phyloP scores from a whole-genome alignment of 164 flowering plant genomes.

The Liriodendron chinense region DNA sequence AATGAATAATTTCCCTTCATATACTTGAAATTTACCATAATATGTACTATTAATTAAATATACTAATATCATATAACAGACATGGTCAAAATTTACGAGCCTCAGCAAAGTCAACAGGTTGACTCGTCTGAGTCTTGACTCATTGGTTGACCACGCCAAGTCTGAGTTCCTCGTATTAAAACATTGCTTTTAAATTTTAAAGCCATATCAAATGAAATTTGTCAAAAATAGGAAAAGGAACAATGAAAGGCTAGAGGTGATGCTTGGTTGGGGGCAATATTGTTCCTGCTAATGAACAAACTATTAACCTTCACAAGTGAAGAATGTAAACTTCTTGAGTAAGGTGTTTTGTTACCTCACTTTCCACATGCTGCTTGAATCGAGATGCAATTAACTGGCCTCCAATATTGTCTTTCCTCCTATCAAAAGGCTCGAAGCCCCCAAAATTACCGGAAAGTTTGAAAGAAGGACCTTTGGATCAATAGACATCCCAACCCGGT shows the following conservation, averaged over 20 bases:
- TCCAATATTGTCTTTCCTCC: conserved; percentile 86
- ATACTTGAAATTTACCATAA: no score
- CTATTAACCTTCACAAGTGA: not conserved
- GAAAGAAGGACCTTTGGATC: conserved; percentile 94
- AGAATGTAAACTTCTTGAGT: not conserved
- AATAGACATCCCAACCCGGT: conserved; percentile 99
- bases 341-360: conserved; percentile 60
- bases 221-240: not conserved
- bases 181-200: no score
- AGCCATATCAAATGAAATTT: no score
- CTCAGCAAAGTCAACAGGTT: no score
- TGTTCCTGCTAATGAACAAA: not conserved
- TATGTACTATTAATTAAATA: no score
- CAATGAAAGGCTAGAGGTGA: not conserved
- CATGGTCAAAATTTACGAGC: no score
- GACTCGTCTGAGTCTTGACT: no score
- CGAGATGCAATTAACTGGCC: conserved; percentile 97
- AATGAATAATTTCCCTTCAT: no score
- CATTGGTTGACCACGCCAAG: no score
- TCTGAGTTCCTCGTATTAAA: no score
- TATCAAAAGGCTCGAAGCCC: conserved; percentile 73
- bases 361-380: conserved; percentile 93
- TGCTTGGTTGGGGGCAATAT: not conserved
- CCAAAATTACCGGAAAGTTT: conserved; percentile 79
- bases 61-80: no score